Evolutionary conservation across 805 yeast species (phyloP).

Genomic region (Grigorovia yakushimaensis): DNA sequence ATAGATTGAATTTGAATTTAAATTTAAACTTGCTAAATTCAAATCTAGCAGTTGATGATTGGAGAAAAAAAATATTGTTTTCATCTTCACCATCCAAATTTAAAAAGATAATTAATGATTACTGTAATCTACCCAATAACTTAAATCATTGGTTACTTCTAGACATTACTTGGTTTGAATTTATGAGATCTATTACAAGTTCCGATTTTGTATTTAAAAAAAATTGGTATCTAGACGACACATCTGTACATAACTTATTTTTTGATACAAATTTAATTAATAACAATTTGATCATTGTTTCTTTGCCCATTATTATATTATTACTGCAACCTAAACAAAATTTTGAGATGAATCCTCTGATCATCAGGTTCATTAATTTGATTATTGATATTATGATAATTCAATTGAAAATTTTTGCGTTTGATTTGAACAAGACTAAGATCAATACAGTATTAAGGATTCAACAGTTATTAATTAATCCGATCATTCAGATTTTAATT

Average conservation of each 20-base stretch:
- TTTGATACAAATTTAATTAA: constrained; percentile 11
- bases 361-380: constrained; percentile 6
- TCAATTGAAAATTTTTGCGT: constrained; percentile 10
- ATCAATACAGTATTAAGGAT: constrained; percentile 4
- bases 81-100: constrained; percentile 8
- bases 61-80: constrained; percentile 6
- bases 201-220: constrained; percentile 6
- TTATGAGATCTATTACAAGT: constrained; percentile 8
- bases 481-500: constrained; percentile 16
- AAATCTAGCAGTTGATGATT: constrained; percentile 1
- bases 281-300: constrained; percentile 14
- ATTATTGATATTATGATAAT: constrained; percentile 13
- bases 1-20: neutral
- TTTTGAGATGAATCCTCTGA: constrained; percentile 3
- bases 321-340: constrained; percentile 1
- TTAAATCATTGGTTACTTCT: constrained; percentile 18
- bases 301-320: constrained; percentile 10
- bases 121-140: constrained; percentile 6
- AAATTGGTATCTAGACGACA: constrained; percentile 2
- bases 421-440: constrained; percentile 5
- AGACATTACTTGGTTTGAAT: constrained; percentile 22
- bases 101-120: constrained; percentile 5
- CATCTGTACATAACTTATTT: constrained; percentile 1
- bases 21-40: neutral
- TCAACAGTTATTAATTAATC: constrained; percentile 11